Evolutionary conservation across 2,329 filamentous ascomycete species (phyloP).

Genomic region (Coniella vitis): DNA sequence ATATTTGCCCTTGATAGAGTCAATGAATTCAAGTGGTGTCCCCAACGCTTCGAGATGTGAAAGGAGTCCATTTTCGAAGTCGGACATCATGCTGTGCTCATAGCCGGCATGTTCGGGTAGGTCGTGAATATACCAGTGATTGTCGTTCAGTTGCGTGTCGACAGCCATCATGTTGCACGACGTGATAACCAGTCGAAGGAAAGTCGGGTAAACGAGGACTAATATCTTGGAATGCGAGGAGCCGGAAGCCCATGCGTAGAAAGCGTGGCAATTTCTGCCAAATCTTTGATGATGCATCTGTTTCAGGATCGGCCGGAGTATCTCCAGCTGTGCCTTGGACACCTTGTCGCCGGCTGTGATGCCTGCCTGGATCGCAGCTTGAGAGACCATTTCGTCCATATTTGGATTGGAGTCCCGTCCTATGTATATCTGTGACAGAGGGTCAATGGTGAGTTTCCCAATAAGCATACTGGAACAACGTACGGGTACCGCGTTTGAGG

Average conservation of each 20-base stretch:
- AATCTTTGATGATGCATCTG: constrained; percentile 15
- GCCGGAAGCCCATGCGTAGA: constrained; percentile 19
- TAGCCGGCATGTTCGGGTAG: constrained; percentile 13
- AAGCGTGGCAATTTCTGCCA: constrained; percentile 20
- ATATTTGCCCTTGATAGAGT: constrained; percentile 19
- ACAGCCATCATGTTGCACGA: constrained; percentile 24
- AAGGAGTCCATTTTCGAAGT: constrained; percentile 19
- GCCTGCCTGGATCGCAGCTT: constrained; percentile 11
- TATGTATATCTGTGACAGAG: constrained; percentile 18
- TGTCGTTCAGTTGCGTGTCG: constrained; percentile 21
- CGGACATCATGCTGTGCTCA: neutral
- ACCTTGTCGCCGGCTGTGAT: constrained; percentile 16
- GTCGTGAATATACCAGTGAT: constrained; percentile 25
- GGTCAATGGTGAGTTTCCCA: neutral
- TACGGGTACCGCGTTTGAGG: constrained; percentile 14
- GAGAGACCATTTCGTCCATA: constrained; percentile 13
- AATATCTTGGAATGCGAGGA: constrained; percentile 21
- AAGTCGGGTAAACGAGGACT: constrained; percentile 19
- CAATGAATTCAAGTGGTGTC: constrained; percentile 17
- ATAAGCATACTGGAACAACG: no score
- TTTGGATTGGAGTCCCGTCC: constrained; percentile 20
- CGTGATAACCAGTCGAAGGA: constrained; percentile 22
- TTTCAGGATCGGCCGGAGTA: constrained; percentile 10
- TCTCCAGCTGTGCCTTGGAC: constrained; percentile 16
- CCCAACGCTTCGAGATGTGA: constrained; percentile 18